Evolutionary conservation across 306 rosid genomes (phyloP), one percentile per base, ranked within the genome.

Genomic region (Trifolium repens): DNA sequence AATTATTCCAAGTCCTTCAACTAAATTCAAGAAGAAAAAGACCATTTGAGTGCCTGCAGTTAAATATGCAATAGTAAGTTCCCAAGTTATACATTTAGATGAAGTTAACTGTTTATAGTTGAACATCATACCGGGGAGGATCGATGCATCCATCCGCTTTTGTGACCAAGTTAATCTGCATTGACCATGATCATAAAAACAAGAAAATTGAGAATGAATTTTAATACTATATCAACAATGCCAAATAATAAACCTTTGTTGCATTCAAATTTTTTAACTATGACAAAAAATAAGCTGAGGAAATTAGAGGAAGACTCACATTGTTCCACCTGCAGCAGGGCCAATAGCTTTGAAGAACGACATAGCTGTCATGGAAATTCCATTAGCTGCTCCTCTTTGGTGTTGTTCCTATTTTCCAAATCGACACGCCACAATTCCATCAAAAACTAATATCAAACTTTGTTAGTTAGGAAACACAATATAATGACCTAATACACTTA

Each of bases 311-410:
- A 6, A 7, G 35, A 32, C 97, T 74, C 83, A 94, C 98, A 94
- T 0, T 34, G 87, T 83, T 78, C 98, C 98, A 57, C 96, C 97
- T 5, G 78, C 78, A 43, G 96, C 97, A 66, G 98, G 97, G 73
- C 97, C 98, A 71, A 80, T 47, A 79, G 98, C 89, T 88, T 91
- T 94, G 82, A 85, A 91, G 15, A 94, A 44, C 55, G 98, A 94
- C 94, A 88, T 85, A 13, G 53, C 84, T n/a, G 98, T 87, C 98
- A 94, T 87, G 15, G 98, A 40, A 69, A 91, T 72, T 70, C 98
- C 98, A 86, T 94, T 94, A 32, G 97, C 97, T 16, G 93, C 96
- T n/a, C 98, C 98, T 69, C 98, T 85, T 81, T 90, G 96, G 49
- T 82, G 80, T 89, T 94, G 98, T 60, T 81, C 89, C 98, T 91